Base-by-base conservation (phyloP, 768 basidiomycete species). In the Termitomyces sp. region DNA sequence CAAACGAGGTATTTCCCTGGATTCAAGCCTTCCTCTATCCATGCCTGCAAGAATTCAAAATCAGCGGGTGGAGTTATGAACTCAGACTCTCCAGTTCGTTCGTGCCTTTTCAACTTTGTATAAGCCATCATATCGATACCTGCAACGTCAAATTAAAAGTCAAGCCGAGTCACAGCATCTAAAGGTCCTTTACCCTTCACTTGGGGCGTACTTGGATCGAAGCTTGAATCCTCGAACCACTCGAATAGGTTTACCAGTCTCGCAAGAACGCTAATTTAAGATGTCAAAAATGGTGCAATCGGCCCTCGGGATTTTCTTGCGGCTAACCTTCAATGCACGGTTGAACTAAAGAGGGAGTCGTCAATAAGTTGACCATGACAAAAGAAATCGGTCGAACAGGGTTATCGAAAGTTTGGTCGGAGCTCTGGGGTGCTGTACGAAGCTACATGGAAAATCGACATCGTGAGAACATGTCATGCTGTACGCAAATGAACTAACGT, bases 71-170 rank as follows among this genome's bases (percentile, higher is more conserved):
- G n/a, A n/a, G n/a, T n/a, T n/a, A 27, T 2, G 0, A 39, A 22
- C 12, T 18, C 13, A 26, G 13, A 5, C 10, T 8, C 6, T 45
- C 24, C 18, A 40, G 24, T 36, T 34, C n/a, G 49, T 12, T 18
- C 74, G 49, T 59, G 83, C 90, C 76, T 86, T 85, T 71, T 88
- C 88, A 16, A 93, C 88, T 2, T 66, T 74, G 67, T 96, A 97
- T 12, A 97, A 76, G 1, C 95, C 95, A 64, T 96, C 94, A 66
- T 97, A 97, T 9, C 93, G 85, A 68, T 95, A 97, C 26, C 91
- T 90, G 36, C 26, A 36, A 42, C 36, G 4, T 50, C 42, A 26
- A 56, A 24, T 26, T 44, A 32, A 48, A 5, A 54, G 36, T 22
- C 36, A 22, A 39, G 24, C 36, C 10, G 45, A n/a, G 13, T 45